Conservation (phyloP, 176 grass and related monocot genomes). For the Leersia perrieri region DNA sequence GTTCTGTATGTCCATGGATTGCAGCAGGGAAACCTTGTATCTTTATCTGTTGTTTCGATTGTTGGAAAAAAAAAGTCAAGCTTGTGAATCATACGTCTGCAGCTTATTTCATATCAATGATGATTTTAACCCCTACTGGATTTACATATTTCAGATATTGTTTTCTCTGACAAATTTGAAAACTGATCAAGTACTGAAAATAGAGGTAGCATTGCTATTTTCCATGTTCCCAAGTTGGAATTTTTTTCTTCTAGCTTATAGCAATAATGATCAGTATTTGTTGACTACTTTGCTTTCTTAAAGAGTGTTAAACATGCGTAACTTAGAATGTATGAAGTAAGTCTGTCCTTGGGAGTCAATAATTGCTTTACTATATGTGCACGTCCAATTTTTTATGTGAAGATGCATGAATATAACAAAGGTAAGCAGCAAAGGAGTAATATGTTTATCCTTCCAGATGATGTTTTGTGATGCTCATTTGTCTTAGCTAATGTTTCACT, state of each 20-base stretch:
- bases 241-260: not conserved
- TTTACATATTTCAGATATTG: not conserved
- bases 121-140: not conserved
- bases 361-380: not conserved
- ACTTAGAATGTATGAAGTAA: conserved; percentile 3
- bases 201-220: not conserved
- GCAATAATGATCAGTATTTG: not conserved
- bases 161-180: not conserved
- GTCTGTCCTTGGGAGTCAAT: conserved; percentile 8
- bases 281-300: not conserved
- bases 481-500: not conserved
- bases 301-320: not conserved
- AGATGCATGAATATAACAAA: conserved; percentile 6
- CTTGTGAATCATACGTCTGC: not conserved
- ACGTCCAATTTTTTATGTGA: conserved; percentile 1
- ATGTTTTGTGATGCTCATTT: not conserved
- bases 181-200: not conserved
- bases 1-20: not conserved
- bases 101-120: not conserved
- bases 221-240: not conserved
- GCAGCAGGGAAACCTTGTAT: not conserved
- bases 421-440: not conserved
- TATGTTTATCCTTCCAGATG: conserved; percentile 3
- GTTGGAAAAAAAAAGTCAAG: not conserved
- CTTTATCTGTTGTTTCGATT: not conserved